These are phyloP conservation scores for Xylariaceae sp. DNA, from an alignment of 2,329 filamentous ascomycete species.

Conservation along the genomic window DNA sequence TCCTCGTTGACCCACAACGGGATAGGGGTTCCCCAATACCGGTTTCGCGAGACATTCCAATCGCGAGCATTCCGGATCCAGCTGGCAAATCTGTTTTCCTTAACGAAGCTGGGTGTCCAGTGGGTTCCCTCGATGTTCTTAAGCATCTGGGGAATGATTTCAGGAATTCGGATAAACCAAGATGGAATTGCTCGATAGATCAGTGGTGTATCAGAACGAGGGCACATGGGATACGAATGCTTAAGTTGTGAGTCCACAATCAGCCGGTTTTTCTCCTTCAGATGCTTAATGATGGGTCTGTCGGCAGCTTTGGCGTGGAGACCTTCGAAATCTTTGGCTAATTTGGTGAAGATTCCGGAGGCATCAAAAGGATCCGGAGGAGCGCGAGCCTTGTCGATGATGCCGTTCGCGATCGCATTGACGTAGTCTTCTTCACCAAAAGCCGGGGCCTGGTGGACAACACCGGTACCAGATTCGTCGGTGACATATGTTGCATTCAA, in stretches of 20 bases:
- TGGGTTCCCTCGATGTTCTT: constrained; percentile 83
- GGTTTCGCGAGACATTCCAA: constrained; percentile 92
- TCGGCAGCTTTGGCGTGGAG: constrained; percentile 90
- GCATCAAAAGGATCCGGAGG: constrained; percentile 94
- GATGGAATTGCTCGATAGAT: constrained; percentile 90
- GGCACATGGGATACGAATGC: constrained; percentile 92
- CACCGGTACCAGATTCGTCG: constrained; percentile 83
- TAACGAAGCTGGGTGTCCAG: constrained; percentile 88
- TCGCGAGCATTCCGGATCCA: constrained; percentile 91
- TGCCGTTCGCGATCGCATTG: constrained; percentile 69
- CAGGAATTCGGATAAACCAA: constrained; percentile 88
- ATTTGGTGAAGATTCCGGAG: constrained; percentile 70
- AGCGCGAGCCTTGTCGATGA: constrained; percentile 70
- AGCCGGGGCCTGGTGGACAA: constrained; percentile 89
- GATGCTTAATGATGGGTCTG: constrained; percentile 85
- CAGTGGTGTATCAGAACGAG: constrained; percentile 88
- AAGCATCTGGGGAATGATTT: constrained; percentile 84
- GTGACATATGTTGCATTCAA: constrained; percentile 84
- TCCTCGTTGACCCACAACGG: constrained; percentile 92
- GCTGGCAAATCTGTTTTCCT: constrained; percentile 84
- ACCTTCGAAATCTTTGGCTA: constrained; percentile 76
- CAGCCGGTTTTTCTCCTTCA: constrained; percentile 72
- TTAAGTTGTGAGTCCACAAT: constrained; percentile 82
- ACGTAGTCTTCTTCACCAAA: constrained; percentile 97
- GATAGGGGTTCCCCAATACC: constrained; percentile 93